Percentiles rank a stretch among this genome's conserved stretches.
Evolutionary conservation across 495 filamentous ascomycete genomes (phyloP).

Genomic region (Penicillium manginii): DNA sequence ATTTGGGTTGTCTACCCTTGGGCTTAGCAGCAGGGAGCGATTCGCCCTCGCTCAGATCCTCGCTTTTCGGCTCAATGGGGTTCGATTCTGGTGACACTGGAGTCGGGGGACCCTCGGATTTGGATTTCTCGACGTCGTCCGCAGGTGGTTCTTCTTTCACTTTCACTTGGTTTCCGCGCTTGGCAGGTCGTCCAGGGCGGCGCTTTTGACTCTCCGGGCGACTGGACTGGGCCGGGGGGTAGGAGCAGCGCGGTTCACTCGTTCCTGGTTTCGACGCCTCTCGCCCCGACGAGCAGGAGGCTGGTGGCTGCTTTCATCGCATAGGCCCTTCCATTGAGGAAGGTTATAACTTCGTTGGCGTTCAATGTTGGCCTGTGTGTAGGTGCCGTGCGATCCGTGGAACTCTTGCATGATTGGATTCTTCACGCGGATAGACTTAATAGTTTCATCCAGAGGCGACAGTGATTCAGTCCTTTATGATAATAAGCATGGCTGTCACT

Average conservation of each 20-base stretch:
- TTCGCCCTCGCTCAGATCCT: slow-evolving; percentile 56
- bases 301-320: slow-evolving; percentile 91
- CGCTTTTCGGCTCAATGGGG: slow-evolving; percentile 51
- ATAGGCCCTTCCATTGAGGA: slow-evolving; percentile 90
- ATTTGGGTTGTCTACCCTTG: slow-evolving; percentile 59
- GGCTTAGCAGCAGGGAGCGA: slow-evolving; percentile 48
- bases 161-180: slow-evolving; percentile 45
- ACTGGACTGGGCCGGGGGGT: slow-evolving; percentile 37
- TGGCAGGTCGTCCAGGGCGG: slow-evolving; percentile 50
- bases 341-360: slow-evolving; percentile 95
- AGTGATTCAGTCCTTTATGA: slow-evolving; percentile 66
- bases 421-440: slow-evolving; percentile 91
- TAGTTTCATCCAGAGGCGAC: slow-evolving; percentile 75
- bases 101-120: slow-evolving; percentile 53
- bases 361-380: slow-evolving; percentile 94
- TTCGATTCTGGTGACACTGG: slow-evolving; percentile 57
- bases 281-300: slow-evolving; percentile 94
- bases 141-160: slow-evolving; percentile 50
- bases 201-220: slow-evolving; percentile 49
- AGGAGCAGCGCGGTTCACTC: slow-evolving; percentile 46
- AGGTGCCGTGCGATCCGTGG: slow-evolving; percentile 88
- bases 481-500: slow-evolving; percentile 18
- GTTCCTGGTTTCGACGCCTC: slow-evolving; percentile 74
- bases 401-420: slow-evolving; percentile 98
- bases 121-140: slow-evolving; percentile 46